Conservation (phyloP, 257 asterid genomes). For the Gentiana macrophylla region DNA sequence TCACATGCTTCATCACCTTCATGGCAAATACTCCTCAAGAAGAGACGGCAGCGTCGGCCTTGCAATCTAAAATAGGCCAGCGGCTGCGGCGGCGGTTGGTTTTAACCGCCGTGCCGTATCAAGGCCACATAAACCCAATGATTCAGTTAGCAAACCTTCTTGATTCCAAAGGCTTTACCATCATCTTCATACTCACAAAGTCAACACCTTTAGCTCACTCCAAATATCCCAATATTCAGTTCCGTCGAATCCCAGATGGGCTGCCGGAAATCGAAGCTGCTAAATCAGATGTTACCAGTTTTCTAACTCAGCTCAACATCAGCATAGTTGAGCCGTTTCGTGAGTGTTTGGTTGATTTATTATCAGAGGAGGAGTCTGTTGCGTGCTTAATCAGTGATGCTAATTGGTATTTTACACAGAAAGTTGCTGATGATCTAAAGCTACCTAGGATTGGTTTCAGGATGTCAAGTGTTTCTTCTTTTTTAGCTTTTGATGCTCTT, state of each 20-base stretch:
- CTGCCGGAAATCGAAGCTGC: constrained; percentile 7
- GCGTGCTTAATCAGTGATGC: constrained; percentile 17
- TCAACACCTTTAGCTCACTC: constrained; percentile 1
- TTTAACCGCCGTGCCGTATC: constrained; percentile 11
- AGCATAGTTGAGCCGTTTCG: constrained; percentile 1
- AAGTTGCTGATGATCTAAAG: constrained; percentile 7
- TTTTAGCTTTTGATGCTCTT: background rate
- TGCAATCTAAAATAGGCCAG: too few species aligned
- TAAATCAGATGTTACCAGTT: background rate
- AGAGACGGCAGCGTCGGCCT: too few species aligned
- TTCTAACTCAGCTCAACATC: constrained; percentile 5
- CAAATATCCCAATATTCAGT: constrained; percentile 7
- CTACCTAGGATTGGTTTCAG: constrained; percentile 15
- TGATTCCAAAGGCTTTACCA: constrained; percentile 11
- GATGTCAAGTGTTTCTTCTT: constrained; percentile 14
- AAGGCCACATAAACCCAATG: constrained; percentile 20
- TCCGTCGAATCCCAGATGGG: constrained; percentile 8
- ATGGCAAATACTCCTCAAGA: too few species aligned
- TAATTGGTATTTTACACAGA: constrained; percentile 11
- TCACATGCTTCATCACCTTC: too few species aligned
- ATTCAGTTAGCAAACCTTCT: constrained; percentile 13
- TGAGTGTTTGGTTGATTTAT: constrained; percentile 9
- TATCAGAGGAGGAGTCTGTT: constrained; percentile 4
- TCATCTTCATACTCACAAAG: constrained; percentile 10
- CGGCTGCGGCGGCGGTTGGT: constrained; percentile 2